These are phyloP conservation scores for Pichia membranifaciens DNA, from an alignment of 805 yeast genomes.

Conservation along the genomic window DNA sequence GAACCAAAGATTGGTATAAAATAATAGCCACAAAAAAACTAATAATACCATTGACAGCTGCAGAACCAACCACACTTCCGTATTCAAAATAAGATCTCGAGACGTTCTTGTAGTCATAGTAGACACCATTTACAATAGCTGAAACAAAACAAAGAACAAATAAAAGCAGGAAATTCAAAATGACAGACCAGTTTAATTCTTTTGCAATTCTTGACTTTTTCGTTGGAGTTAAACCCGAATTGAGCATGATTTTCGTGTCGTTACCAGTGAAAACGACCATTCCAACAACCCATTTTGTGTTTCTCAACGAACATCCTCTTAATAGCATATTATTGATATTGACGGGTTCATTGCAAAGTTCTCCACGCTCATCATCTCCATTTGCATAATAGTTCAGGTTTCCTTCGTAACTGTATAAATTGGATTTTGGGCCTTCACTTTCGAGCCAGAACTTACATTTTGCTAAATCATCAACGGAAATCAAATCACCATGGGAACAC, in stretches of 20 bases:
- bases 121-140: conserved; percentile 66
- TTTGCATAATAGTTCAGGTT: conserved; percentile 43
- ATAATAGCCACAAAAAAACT: conserved; percentile 72
- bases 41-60: conserved; percentile 64
- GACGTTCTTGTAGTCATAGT: conserved; percentile 39
- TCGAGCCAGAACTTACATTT: conserved; percentile 61
- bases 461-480: conserved; percentile 41
- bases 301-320: conserved; percentile 74
- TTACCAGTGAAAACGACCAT: conserved; percentile 70
- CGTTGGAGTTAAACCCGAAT: conserved; percentile 74
- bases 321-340: conserved; percentile 63
- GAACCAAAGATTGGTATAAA: conserved; percentile 73
- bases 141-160: conserved; percentile 65
- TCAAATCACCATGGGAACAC: conserved; percentile 37
- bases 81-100: conserved; percentile 65
- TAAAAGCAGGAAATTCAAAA: conserved; percentile 57
- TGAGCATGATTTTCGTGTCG: conserved; percentile 77
- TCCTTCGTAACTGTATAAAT: conserved; percentile 72
- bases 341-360: conserved; percentile 51
- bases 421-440: conserved; percentile 79
- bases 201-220: conserved; percentile 68
- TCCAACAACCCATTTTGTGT: conserved; percentile 81
- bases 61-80: conserved; percentile 60
- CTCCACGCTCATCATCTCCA: conserved; percentile 33
- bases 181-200: conserved; percentile 65